phyloP scores from a whole-genome alignment of 352 stramenopile genomes.

The Aphanomyces invadans region DNA sequence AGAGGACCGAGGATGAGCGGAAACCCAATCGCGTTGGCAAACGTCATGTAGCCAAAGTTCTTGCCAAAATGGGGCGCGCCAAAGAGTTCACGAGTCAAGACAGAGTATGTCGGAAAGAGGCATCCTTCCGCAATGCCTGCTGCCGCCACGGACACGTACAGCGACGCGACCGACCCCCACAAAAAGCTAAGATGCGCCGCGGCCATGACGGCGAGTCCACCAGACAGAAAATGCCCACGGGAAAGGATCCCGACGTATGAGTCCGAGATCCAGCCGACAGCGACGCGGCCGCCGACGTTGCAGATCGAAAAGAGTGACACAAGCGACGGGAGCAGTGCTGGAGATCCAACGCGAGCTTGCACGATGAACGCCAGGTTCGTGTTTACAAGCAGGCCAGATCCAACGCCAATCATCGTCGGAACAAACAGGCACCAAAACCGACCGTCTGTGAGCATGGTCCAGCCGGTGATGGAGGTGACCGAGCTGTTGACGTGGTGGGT shows the following conservation, averaged over 20 bases:
- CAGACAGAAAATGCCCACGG: conserved; percentile 50
- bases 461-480: conserved; percentile 36
- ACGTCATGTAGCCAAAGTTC: conserved; percentile 68
- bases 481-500: not conserved
- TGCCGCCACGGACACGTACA: conserved; percentile 49
- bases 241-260: conserved; percentile 40
- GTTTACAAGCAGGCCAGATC: conserved; percentile 68
- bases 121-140: conserved; percentile 55
- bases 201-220: conserved; percentile 45
- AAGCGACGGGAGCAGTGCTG: conserved; percentile 53
- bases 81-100: conserved; percentile 71
- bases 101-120: conserved; percentile 65
- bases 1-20: conserved; percentile 65
- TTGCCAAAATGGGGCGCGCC: conserved; percentile 60
- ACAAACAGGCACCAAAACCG: conserved; percentile 66
- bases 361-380: conserved; percentile 73
- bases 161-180: conserved; percentile 31
- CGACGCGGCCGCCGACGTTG: conserved; percentile 48
- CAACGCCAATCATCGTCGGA: conserved; percentile 61
- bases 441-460: conserved; percentile 35
- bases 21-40: conserved; percentile 64
- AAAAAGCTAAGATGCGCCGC: conserved; percentile 54
- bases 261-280: conserved; percentile 49
- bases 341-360: conserved; percentile 39
- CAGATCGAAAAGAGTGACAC: conserved; percentile 66